Base-by-base conservation (phyloP, 1,284 basidiomycete genomes). In the Cystobasidium sp. region DNA sequence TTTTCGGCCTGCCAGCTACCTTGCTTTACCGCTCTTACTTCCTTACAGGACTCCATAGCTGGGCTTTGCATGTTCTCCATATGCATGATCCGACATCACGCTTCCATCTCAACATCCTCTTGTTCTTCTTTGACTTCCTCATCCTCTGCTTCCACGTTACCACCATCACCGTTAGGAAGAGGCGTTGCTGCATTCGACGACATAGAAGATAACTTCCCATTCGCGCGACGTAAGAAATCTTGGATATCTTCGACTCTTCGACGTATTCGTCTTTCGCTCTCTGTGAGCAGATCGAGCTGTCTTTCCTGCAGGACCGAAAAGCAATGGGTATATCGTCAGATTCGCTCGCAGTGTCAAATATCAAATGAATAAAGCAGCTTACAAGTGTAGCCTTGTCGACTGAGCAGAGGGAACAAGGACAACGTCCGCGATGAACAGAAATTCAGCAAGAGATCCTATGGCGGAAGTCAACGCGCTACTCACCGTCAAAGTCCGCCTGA, bases 401-500 rank as follows among this genome's bases (percentile, higher is more conserved):
- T 52, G 41, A n/a, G 1, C 18, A 47, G 16, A n/a, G 24, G 44
- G 24, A 31, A 16, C 16, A 5, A n/a, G 49, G 6, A 6, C 41
- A 65, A n/a, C 18, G n/a, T 16, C 10, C 3, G 12, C 46, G 24
- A 68, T 16, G 9, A 7, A n/a, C n/a, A n/a, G n/a, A n/a, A n/a
- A 18, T 37, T 58, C 22, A 58, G 55, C 55, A 58, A 37, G 24
- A 4, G 20, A 3, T 58, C 4, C 9, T 37, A 20, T 10, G 24
- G 8, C 59, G 1, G 12, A 10, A 62, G 4, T 2, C 41, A 22
- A n/a, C 41, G 22, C 14, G 6, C 16, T 8, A 76, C 78, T 62
- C 49, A 79, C 78, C 88, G 73, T 85, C 85, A 64, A 91, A 86
- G 78, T 93, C 91, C 64, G 86, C 87, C 68, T 84, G 82, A 8